Base-by-base conservation (phyloP, 306 rosid genomes). In the Arachis stenosperma region DNA sequence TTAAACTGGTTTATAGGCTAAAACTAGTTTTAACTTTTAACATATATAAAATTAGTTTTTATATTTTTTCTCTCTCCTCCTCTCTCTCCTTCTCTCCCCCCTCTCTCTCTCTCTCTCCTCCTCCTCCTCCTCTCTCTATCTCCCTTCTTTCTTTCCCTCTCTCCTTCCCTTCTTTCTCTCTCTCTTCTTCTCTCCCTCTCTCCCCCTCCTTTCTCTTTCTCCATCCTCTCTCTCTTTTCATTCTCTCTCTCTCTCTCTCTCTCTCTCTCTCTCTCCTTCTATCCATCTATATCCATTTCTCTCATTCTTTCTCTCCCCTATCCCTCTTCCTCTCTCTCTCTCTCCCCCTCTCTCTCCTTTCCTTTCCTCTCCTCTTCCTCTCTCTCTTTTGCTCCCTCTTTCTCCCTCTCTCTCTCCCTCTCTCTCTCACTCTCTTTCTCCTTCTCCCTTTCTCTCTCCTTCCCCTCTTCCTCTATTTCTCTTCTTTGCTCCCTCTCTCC, bases 161-260 rank as follows among this genome's bases (percentile, higher is more conserved):
- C 27, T 22, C 27, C 0, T 1, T 0, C 27, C 0, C 27, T 22
- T 1, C 1, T 0, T 0, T 0, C 27, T 0, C 1, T 0, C 27
- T 22, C 1, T 22, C 27, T 22, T 1, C 0, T 1, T 22, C 1
- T 0, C 1, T 22, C 27, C 0, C 27, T 22, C 27, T 0, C 27
- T 22, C 27, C 0, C 27, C 0, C 27, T 22, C 27, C 1, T 1
- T 22, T 1, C 1, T 0, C 27, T 22, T 0, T 1, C 0, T 0
- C 27, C 0, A 0, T 1, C 1, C 1, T 0, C 1, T 1, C 1
- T 22, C 1, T 22, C 27, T 0, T 1, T 1, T 1, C 1, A 0
- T 1, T 1, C 0, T 0, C 0, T 1, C 0, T 1, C 1, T 1
- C 0, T 1, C 1, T 1, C 1, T 1, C 1, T 1, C 1, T 1